Base-by-base conservation (phyloP, 306 rosid genomes). In the Citrullus amarus region DNA sequence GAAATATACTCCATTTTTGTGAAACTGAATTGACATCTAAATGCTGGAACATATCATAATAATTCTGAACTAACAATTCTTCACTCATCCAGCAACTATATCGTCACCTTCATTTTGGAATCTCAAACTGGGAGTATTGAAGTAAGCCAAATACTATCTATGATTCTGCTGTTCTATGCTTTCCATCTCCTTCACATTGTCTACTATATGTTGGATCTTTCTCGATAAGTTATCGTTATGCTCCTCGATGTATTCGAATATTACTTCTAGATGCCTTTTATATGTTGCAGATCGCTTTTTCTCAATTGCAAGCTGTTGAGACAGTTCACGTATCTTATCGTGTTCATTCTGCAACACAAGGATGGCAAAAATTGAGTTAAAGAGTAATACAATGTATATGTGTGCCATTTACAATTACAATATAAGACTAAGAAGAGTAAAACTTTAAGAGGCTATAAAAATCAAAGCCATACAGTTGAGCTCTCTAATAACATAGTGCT, bases 201-300 rank as follows among this genome's bases (percentile, higher is more conserved):
- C 92, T 79, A 95, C 98, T 76, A 91, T 86, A 87, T 91, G 89
- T 81, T 91, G 97, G 81, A 92, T 87, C 93, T 87, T 95, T 84
- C 87, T 92, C 44, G 99, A 89, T 69, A 95, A 87, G 84, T 80
- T 88, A 82, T 89, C 88, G 71, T 95, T 95, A 83, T 89, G 97
- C 87, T 95, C 93, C 20, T 91, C 98, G 15, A 92, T 91, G 79
- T 91, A 96, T 88, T 91, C 97, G 43, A 95, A 93, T 81, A 95
- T 80, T 82, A 91, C 81, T 79, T 95, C 99, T 62, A 95, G 91
- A 81, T 92, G 99, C 85, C 98, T 92, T 88, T 92, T 95, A 83
- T 95, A 92, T 3, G 88, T 83, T 4, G 93, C 98, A 1, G 96
- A 84, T 85, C 98, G 89, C 85, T 91, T 95, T 78, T 87, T 95